Evolutionary conservation across 768 basidiomycete genomes (phyloP), one percentile per base, ranked within the genome.

Genomic region (Agrocybe chaxingu): DNA sequence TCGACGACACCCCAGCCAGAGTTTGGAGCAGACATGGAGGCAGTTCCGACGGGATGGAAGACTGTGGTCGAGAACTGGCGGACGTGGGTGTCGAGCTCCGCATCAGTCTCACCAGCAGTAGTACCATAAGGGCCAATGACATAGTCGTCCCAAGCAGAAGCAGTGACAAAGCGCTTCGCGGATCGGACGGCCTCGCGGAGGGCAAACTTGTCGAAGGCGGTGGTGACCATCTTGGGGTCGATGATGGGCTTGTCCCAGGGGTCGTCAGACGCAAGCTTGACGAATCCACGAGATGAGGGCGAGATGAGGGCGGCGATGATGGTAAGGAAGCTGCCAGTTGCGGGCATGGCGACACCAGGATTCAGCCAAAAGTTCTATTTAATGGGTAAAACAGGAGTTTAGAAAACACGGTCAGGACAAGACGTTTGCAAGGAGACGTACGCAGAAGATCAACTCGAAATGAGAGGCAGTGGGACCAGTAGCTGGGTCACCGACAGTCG

Each of bases 221-320:
- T 62, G 33, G 48, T 60, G 16, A 77, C 65, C 61, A 76, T 73
- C 41, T 71, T 70, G 3, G 79, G 77, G 56, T 84, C 70, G 58
- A 84, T 79, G 29, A 67, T 46, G 0, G 82, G 81, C 19, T 63
- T 36, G 30, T 65, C 66, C 61, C 81, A 80, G 12, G 79, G 70
- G 56, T 73, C 61, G n/a, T 65, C 66, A 16, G 76, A 72, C 37
- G 65, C 71, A 34, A 81, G 49, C 9, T 60, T 66, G 34, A 29
- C 36, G 9, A 1, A 55, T 64, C 51, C 56, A 71, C 71, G 68
- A 38, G 72, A 67, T 4, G 66, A 61, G 3, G 72, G 71, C 7
- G 67, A 63, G 13, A 69, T 61, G 2, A 70, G 51, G 16, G 52
- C 61, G 10, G 57, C 47, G 24, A 54, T 48, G 11, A 69, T 56